phyloP scores from a whole-genome alignment of 768 basidiomycete species.

The Russula sp. region DNA sequence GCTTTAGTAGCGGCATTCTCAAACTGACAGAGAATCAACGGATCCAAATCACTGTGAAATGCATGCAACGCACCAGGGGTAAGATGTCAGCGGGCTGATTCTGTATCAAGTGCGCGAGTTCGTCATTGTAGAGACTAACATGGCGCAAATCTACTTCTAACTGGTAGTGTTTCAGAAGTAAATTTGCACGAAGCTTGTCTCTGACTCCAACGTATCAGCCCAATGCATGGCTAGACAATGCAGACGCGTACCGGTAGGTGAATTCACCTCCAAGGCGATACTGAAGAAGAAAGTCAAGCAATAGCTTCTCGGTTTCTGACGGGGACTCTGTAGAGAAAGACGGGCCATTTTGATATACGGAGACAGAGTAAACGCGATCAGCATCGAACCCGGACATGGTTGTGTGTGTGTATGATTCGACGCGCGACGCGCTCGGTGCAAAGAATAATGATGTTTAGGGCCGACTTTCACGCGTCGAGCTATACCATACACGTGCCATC shows the following conservation, averaged over 20 bases:
- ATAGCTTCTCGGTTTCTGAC: constrained; percentile 70
- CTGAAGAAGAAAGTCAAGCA: constrained; percentile 80
- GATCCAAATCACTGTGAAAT: neutral
- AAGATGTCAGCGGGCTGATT: constrained; percentile 84
- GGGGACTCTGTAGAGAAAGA: constrained; percentile 59
- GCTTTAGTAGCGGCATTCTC: constrained; percentile 86
- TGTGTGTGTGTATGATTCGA: neutral
- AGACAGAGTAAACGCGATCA: constrained; percentile 73
- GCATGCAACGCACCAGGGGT: constrained; percentile 55
- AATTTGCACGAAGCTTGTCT: constrained; percentile 83
- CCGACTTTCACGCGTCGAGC: constrained; percentile 4
- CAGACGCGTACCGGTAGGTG: constrained; percentile 65
- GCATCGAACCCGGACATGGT: constrained; percentile 84
- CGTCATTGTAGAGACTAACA: constrained; percentile 74
- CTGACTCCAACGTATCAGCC: constrained; percentile 30
- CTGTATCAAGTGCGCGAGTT: constrained; percentile 86
- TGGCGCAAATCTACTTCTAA: constrained; percentile 50
- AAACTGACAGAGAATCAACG: constrained; percentile 45
- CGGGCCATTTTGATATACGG: constrained; percentile 59
- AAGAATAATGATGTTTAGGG: neutral
- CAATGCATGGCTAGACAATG: neutral
- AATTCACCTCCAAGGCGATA: constrained; percentile 89
- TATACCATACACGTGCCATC: neutral
- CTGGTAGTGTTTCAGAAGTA: constrained; percentile 76
- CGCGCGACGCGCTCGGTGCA: neutral